Evolutionary conservation across 2,329 filamentous ascomycete genomes (phyloP).

Genomic region (Aureobasidium namibiae): DNA sequence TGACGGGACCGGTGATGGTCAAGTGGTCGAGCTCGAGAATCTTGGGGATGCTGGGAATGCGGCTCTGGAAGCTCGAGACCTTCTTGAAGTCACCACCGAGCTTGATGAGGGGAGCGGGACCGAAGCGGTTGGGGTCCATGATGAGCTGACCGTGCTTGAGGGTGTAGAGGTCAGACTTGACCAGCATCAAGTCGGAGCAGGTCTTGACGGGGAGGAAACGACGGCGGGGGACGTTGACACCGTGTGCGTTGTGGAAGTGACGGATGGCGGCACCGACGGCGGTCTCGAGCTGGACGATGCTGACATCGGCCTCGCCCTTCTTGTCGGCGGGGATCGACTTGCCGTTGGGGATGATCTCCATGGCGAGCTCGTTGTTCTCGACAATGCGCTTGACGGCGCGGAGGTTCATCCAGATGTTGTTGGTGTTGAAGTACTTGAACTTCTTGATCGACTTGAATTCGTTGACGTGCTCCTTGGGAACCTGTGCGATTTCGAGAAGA

Average conservation of each 20-base stretch:
- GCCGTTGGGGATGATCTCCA: constrained; percentile 99
- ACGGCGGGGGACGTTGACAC: constrained; percentile 94
- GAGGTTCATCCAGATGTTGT: constrained; percentile 99
- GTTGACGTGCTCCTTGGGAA: constrained; percentile 99
- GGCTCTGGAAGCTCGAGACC: constrained; percentile 92
- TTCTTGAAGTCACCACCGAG: constrained; percentile 99
- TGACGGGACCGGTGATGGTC: constrained; percentile 95
- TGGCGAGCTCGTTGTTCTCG: constrained; percentile 94
- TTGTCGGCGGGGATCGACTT: constrained; percentile 98
- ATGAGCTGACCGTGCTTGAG: constrained; percentile 97
- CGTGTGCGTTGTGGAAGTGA: constrained; percentile 97
- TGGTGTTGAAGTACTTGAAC: constrained; percentile 99
- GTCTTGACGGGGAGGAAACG: constrained; percentile 99
- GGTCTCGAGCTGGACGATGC: constrained; percentile 96
- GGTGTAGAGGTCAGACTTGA: constrained; percentile 98
- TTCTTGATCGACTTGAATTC: constrained; percentile 99
- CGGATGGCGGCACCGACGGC: constrained; percentile 97
- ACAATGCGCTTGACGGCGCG: constrained; percentile 97
- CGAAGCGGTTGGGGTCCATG: constrained; percentile 94
- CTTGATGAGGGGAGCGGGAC: constrained; percentile 96
- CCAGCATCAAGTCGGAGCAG: constrained; percentile 97
- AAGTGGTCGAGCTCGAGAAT: constrained; percentile 89
- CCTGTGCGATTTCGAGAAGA: constrained; percentile 96
- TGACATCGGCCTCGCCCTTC: constrained; percentile 98
- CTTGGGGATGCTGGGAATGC: constrained; percentile 79